phyloP scores from a whole-genome alignment of 169 alveolate genomes.

The Theileria equi region DNA sequence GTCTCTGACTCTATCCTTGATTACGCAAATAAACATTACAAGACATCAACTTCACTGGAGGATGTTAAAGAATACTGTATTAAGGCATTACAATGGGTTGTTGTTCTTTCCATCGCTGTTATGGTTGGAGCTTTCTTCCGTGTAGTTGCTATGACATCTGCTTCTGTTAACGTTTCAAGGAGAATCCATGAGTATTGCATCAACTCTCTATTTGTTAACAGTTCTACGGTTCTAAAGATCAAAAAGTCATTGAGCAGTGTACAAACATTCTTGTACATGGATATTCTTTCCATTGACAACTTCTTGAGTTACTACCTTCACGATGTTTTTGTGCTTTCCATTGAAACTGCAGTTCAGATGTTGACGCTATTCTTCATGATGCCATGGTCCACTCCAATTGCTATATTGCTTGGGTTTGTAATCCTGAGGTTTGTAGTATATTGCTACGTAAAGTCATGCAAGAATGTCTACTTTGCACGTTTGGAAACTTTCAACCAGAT shows the following conservation, averaged over 20 bases:
- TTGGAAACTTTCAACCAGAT: constrained; percentile 24
- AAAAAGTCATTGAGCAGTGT: constrained; percentile 17
- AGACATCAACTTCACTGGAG: no score
- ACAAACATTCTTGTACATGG: constrained; percentile 31
- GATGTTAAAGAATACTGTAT: no score
- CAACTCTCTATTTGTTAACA: constrained; percentile 17
- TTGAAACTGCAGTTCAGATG: constrained; percentile 16
- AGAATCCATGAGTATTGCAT: constrained; percentile 34
- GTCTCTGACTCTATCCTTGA: no score
- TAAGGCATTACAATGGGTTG: no score
- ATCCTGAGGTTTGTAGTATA: background rate
- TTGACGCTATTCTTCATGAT: constrained; percentile 45
- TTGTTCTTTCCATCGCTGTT: no score
- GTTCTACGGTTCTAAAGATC: background rate
- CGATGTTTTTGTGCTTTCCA: constrained; percentile 6
- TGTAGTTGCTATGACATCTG: no score
- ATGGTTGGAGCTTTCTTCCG: no score
- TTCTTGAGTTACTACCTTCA: constrained; percentile 17
- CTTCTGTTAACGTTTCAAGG: constrained; percentile 24
- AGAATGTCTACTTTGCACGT: constrained; percentile 20
- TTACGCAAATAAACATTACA: no score
- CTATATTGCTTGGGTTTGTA: background rate
- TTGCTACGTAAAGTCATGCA: constrained; percentile 21
- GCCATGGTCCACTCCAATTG: constrained; percentile 31
- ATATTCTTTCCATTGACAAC: constrained; percentile 47